These are phyloP conservation scores for Phaeophleospora eucalypticola DNA, from an alignment of 2,329 filamentous ascomycete genomes.

Conservation along the genomic window DNA sequence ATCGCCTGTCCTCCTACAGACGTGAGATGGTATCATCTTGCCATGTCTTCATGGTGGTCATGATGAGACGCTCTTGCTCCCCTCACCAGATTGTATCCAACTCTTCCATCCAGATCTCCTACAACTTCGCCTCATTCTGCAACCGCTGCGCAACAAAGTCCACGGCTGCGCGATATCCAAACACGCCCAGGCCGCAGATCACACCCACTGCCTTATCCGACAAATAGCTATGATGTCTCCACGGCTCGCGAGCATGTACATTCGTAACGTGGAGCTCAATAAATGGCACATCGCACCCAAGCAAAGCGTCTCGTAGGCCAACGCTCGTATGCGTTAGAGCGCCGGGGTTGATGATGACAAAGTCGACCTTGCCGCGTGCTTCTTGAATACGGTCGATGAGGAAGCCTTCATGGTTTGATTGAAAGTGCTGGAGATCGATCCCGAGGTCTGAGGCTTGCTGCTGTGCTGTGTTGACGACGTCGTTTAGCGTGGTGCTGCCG, in stretches of 20 bases:
- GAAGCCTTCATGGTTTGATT: slow-evolving; percentile 74
- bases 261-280: slow-evolving; percentile 75
- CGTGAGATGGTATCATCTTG: too few species aligned
- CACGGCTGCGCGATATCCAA: slow-evolving; percentile 46
- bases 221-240: slow-evolving; percentile 66
- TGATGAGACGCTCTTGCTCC: too few species aligned
- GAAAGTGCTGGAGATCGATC: slow-evolving; percentile 56
- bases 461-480: slow-evolving; percentile 53
- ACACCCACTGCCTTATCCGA: slow-evolving; percentile 72
- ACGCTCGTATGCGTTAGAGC: slow-evolving; percentile 74
- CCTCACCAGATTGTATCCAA: too few species aligned
- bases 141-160: slow-evolving; percentile 36
- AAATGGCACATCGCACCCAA: slow-evolving; percentile 67
- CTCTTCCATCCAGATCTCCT: neutral
- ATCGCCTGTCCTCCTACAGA: too few species aligned
- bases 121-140: slow-evolving; percentile 3
- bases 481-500: slow-evolving; percentile 62
- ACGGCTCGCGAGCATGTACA: slow-evolving; percentile 66
- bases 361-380: slow-evolving; percentile 57
- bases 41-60: too few species aligned
- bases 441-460: slow-evolving; percentile 49
- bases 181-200: slow-evolving; percentile 60
- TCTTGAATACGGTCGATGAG: slow-evolving; percentile 70
- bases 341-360: slow-evolving; percentile 71
- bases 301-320: slow-evolving; percentile 68